Percentiles rank a stretch among this genome's conserved stretches.
These are phyloP conservation scores for Stramenopiles sp. DNA, from an alignment of 352 stramenopile species.

Conservation along the genomic window DNA sequence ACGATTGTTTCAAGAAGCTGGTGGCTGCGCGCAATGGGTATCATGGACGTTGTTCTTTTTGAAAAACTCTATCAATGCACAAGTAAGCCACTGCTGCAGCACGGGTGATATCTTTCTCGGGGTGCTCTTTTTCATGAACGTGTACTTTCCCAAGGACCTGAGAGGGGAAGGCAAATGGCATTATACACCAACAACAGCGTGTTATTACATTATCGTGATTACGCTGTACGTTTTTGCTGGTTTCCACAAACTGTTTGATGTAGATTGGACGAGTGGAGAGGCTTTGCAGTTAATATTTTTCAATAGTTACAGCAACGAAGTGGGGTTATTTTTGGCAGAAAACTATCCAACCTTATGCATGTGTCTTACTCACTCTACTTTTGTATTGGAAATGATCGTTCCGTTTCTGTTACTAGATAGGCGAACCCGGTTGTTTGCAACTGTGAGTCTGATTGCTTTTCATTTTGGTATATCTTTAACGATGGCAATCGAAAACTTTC, in stretches of 20 bases:
- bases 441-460: background rate
- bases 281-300: background rate
- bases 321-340: background rate
- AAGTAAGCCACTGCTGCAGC: too few relatives aligned
- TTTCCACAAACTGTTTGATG: background rate
- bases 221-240: background rate
- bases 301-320: background rate
- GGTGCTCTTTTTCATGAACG: too few relatives aligned
- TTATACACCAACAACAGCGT: background rate
- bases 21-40: too few relatives aligned
- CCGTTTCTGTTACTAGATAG: background rate
- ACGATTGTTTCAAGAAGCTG: too few relatives aligned
- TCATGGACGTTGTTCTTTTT: too few relatives aligned
- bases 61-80: too few relatives aligned
- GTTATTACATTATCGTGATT: background rate
- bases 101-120: too few relatives aligned
- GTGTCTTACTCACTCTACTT: background rate
- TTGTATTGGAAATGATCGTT: background rate
- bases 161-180: background rate
- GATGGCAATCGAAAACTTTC: background rate
- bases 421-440: background rate
- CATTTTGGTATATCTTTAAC: background rate
- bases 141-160: too few relatives aligned
- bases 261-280: background rate
- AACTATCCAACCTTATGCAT: conserved; percentile 2